Base-by-base conservation (phyloP, 495 filamentous ascomycete species). In the Aspergillus sparsus region DNA sequence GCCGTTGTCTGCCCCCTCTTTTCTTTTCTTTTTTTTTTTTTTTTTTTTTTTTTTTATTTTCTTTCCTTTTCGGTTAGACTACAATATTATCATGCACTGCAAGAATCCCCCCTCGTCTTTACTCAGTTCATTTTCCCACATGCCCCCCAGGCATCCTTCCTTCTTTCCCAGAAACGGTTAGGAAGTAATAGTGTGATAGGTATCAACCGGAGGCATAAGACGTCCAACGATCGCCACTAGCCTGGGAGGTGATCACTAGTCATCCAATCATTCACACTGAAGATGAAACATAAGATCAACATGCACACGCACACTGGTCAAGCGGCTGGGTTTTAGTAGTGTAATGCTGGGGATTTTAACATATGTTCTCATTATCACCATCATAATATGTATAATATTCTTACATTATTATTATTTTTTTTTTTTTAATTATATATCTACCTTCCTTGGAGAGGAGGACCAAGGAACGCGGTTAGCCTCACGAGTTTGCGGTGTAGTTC, bases 171-270 rank as follows among this genome's bases (percentile, higher is more conserved):
- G 1, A 10, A 21, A 9, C 11, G n/a, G 27, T n/a, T 15, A 47
- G 44, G 6, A 47, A 9, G 15, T 9, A 16, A 18, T 5, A 21
- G 57, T 64, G 62, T 60, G 62, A 64, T 64, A 64, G 57, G 57
- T 46, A 60, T 54, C 34, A 31, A 56, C 35, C 57, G 56, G 46
- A 49, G 57, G 49, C 50, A 62, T 47, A 42, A 57, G 54, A 57
- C 15, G 37, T 36, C 55, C 55, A 58, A 58, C 54, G 70, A 74
- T 74, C 71, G 66, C 54, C 70, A 62, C 61, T 68, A 67, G 63
- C 59, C 47, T 49, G 49, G 54, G 58, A 60, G 69, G 42, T 63
- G 67, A 75, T 75, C 70, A 63, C 58, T 61, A 60, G 39, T 12
- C 37, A 55, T 33, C 64, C 53, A 63, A 61, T 62, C 44, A 66